These are phyloP conservation scores for Cyclaneusma minus DNA, from an alignment of 2,329 filamentous ascomycete species.

Conservation along the genomic window DNA sequence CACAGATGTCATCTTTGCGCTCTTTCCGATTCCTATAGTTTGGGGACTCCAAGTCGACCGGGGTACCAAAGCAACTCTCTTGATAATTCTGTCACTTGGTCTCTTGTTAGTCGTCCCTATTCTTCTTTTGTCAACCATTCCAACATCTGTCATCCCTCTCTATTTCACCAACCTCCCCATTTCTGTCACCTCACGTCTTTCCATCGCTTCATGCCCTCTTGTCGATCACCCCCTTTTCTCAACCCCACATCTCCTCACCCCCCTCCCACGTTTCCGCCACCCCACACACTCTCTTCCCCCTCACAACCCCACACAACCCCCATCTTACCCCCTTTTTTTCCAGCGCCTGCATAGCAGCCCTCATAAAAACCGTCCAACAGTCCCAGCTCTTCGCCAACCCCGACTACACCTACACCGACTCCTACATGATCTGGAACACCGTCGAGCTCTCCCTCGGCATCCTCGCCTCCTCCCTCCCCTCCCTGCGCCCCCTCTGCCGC, in stretches of 20 bases:
- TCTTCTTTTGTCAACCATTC: too few relatives aligned
- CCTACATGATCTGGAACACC: slow-evolving; percentile 27
- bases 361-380: slow-evolving; percentile 25
- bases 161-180: too few relatives aligned
- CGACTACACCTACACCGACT: slow-evolving; percentile 18
- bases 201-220: too few relatives aligned
- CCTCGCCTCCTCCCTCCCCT: slow-evolving; percentile 25
- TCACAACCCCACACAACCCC: background rate
- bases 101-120: slow-evolving; percentile 10
- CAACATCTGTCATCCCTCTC: too few relatives aligned
- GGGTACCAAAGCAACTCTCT: slow-evolving; percentile 23
- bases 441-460: slow-evolving; percentile 28
- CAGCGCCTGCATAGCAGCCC: slow-evolving; percentile 25
- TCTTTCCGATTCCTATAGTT: slow-evolving; percentile 26
- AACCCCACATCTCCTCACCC: too few relatives aligned
- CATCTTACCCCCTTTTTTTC: slow-evolving; percentile 7
- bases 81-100: slow-evolving; percentile 11
- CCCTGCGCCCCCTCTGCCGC: slow-evolving; percentile 24
- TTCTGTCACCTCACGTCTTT: too few relatives aligned
- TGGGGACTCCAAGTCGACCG: slow-evolving; percentile 25
- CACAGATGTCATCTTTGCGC: slow-evolving; percentile 19
- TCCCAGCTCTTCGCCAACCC: slow-evolving; percentile 17
- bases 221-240: too few relatives aligned
- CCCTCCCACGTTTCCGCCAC: too few relatives aligned
- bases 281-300: too few relatives aligned